These are phyloP conservation scores for Herpetospermum pedunculosum DNA, from an alignment of 306 rosid species.

Conservation along the genomic window DNA sequence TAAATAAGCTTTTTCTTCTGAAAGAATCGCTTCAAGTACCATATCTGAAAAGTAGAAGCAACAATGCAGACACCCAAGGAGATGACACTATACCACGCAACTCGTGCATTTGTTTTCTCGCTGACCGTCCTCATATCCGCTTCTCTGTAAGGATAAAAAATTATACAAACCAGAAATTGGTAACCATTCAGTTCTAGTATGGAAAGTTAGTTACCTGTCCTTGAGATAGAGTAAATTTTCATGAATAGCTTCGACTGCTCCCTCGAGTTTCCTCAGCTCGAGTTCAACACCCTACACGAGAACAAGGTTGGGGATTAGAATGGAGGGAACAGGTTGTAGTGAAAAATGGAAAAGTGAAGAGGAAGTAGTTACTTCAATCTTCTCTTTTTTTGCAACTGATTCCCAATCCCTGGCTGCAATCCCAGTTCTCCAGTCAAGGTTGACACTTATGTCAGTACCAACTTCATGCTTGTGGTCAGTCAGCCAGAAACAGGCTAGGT, in stretches of 20 bases:
- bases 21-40: constrained; percentile 80
- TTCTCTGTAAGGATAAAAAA: constrained; percentile 34
- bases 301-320: not conserved
- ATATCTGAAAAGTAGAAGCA: constrained; percentile 64
- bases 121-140: constrained; percentile 80
- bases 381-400: constrained; percentile 87
- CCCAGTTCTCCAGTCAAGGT: constrained; percentile 93
- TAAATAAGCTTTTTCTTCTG: constrained; percentile 84
- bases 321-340: not conserved
- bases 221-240: constrained; percentile 70
- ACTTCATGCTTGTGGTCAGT: constrained; percentile 28
- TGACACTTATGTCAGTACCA: constrained; percentile 22
- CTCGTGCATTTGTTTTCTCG: constrained; percentile 65
- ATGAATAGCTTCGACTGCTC: constrained; percentile 80
- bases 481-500: constrained; percentile 74
- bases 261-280: constrained; percentile 84
- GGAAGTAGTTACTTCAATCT: constrained; percentile 53
- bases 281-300: constrained; percentile 66
- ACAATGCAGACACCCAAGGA: constrained; percentile 65
- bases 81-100: constrained; percentile 68
- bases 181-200: not conserved
- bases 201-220: constrained; percentile 40
- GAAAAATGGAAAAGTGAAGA: not conserved
- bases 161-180: not conserved
- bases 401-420: constrained; percentile 98